Base-by-base conservation (phyloP, 139 green algal genomes). In the Picocystis salinarum region DNA sequence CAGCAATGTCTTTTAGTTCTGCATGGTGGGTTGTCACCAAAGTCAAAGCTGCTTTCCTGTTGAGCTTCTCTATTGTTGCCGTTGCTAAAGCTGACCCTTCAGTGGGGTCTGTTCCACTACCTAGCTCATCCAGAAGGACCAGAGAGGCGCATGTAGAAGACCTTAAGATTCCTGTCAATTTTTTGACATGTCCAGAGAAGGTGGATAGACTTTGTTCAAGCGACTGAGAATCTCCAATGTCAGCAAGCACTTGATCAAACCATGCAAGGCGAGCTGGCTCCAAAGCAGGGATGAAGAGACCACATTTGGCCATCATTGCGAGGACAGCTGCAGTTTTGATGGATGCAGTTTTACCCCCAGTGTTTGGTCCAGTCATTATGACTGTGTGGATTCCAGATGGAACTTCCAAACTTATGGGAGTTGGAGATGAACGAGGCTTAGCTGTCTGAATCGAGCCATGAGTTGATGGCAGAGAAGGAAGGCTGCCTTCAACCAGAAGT, bases 41-140 rank as follows among this genome's bases (percentile, higher is more conserved):
- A 1, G 77, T 71, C 11, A 84, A 72, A 3, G 69, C 53, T 0
- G 80, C 81, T 9, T 74, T 73, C 11, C 58, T 40, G 9, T 56
- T 45, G 23, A 81, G 53, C 4, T 31, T 15, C n/a, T 57, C 22
- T 20, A 53, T 46, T 19, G 26, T 52, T 3, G 84, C 77, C 15
- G 75, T 58, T 0, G 78, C 85, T 45, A 95, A 56, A 5, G 83
- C 84, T 3, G 85, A 74, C 4, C 86, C 86, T 62, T 97, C 86
- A 3, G 49, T 40, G 0, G 86, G 82, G 56, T 97, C 86, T 12
- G 86, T 97, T 28, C 86, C 78, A 37, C 44, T 85, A 15, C 86
- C 86, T 20, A 96, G 57, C 64, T 97, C 87, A 53, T 97, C 87
- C 42, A 97, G 56, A 42, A 97, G 70, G 45, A 97, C 71, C 34